These are phyloP conservation scores for Podospora pseudoanserina DNA, from an alignment of 495 filamentous ascomycete species.

Conservation along the genomic window DNA sequence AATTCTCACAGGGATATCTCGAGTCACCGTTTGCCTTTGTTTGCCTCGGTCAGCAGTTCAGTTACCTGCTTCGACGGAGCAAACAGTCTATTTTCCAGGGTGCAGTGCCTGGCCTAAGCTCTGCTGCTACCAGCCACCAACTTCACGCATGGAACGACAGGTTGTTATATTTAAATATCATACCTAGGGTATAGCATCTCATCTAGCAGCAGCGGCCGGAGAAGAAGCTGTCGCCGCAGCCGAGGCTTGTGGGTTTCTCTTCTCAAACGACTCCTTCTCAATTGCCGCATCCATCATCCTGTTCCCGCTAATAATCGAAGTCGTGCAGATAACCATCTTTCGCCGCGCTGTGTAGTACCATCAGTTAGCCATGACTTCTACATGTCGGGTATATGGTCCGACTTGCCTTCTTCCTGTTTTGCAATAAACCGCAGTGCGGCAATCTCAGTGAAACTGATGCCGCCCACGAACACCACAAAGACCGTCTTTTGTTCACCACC, in stretches of 20 bases:
- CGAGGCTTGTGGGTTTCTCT: conserved; percentile 22
- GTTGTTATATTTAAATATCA: background rate
- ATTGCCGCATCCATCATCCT: conserved; percentile 85
- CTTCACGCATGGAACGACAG: background rate
- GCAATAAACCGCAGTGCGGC: conserved; percentile 90
- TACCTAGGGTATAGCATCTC: conserved; percentile 1
- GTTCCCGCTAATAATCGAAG: conserved; percentile 83
- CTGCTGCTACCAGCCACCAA: background rate
- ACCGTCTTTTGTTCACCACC: conserved; percentile 74
- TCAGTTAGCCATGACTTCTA: conserved; percentile 14
- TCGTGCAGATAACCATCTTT: conserved; percentile 88
- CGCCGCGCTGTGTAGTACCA: conserved; percentile 47
- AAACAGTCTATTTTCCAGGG: background rate
- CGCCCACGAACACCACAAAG: conserved; percentile 91
- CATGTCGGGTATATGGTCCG: background rate
- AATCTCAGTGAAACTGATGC: conserved; percentile 93
- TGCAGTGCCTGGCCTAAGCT: background rate
- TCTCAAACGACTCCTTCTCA: conserved; percentile 65
- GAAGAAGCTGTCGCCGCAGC: background rate
- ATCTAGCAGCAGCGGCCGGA: background rate
- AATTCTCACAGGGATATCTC: background rate
- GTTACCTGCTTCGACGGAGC: background rate
- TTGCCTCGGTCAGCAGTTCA: background rate
- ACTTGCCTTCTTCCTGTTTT: conserved; percentile 72
- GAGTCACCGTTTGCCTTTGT: background rate